Percentiles rank a stretch among this genome's conserved stretches.
phyloP scores from a whole-genome alignment of 139 green algal genomes.

The Yamagishiella unicocca region DNA sequence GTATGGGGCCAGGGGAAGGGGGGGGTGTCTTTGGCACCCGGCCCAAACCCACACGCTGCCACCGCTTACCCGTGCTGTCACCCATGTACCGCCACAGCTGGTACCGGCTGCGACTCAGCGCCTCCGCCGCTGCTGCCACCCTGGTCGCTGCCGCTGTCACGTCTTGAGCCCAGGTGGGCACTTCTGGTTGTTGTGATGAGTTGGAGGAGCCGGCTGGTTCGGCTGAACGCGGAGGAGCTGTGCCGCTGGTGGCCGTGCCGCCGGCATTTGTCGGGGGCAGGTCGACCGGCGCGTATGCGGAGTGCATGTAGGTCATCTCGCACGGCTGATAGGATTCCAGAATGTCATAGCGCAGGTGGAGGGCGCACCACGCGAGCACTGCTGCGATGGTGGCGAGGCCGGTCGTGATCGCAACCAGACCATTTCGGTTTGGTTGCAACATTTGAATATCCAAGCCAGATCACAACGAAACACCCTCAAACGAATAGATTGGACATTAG shows the following conservation, averaged over 20 bases:
- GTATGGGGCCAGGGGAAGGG: neutral
- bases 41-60: neutral
- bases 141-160: neutral
- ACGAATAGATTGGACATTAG: too few species aligned
- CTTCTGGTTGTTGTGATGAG: too few species aligned
- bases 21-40: neutral
- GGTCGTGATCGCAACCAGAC: neutral
- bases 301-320: constrained; percentile 62
- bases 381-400: neutral
- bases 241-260: neutral
- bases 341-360: neutral
- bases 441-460: neutral
- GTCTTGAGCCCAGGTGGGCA: constrained; percentile 17
- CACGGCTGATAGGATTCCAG: constrained; percentile 29
- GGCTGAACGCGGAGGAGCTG: neutral
- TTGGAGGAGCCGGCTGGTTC: neutral
- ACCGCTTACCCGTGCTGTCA: neutral
- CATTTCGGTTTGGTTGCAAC: neutral
- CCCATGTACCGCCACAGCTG: constrained; percentile 29
- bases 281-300: neutral
- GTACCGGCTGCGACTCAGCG: neutral
- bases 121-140: neutral
- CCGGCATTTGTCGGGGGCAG: neutral
- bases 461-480: too few species aligned
- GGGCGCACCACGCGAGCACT: neutral